Evolutionary conservation across 805 yeast species (phyloP), one percentile per base, ranked within the genome.

Genomic region (Scheffersomyces coipomensis): DNA sequence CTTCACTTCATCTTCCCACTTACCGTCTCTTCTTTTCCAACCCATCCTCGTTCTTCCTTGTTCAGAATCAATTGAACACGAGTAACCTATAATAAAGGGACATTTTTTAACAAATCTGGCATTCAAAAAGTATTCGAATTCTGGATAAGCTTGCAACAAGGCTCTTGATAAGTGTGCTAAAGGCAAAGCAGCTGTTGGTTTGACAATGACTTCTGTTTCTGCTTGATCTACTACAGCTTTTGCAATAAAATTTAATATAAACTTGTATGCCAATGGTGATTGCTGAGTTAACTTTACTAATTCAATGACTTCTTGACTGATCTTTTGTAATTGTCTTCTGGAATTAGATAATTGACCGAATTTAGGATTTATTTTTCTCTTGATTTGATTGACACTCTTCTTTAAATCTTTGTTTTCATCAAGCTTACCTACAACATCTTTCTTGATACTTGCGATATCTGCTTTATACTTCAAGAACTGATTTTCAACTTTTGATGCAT

Each of bases 51-150:
- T 42, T 40, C 96, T 71, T 3, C 96, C 97, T 48, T 83, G 84
- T 47, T 82, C 96, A 0, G 96, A 85, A 39, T 83, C 88, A 21
- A 85, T 78, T 2, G 75, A 41, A 52, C 95, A 83, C 1, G 85
- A 72, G 58, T 74, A 91, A 0, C 99, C 99, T 33, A 93, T 81
- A 15, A 90, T 76, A 43, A 76, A 76, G 1, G 98, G 97, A 55
- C 98, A 93, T 53, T 89, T 88, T 60, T 91, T 91, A 24, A 88
- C 86, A 55, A 90, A 78, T 46, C 98, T 75, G 0, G 98, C 95
- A 54, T 81, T 64, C 22, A 85, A 55, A 42, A 66, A 78, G 43
- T 79, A 79, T 22, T 73, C 68, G 15, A 85, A 64, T 6, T 76
- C 80, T 1, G 76, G 74, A 34, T 66, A 68, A 19, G 56, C 30